Percentiles rank a stretch among this genome's conserved stretches.
These are phyloP conservation scores for Fusarium sulawesiense DNA, from an alignment of 2,329 filamentous ascomycete species.

Conservation along the genomic window DNA sequence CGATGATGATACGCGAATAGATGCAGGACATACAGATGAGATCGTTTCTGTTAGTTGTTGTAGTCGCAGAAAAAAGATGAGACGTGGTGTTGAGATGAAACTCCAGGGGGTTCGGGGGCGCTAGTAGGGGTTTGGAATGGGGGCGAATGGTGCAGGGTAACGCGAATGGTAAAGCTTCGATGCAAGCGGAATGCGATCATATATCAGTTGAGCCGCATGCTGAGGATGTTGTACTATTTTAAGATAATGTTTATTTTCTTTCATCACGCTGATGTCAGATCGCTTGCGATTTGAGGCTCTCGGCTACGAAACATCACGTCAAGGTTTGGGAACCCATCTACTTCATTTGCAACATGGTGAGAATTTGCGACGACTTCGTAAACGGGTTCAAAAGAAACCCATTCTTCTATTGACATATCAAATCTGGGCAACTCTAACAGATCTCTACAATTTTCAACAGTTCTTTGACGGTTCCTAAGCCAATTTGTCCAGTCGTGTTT, in stretches of 20 bases:
- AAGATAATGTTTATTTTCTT: not conserved
- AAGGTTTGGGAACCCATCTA: not conserved
- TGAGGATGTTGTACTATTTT: not conserved
- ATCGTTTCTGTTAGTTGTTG: not conserved
- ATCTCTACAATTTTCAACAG: not conserved
- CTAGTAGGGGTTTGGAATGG: conserved; percentile 38
- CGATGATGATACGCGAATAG: too few species aligned
- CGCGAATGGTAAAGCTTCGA: conserved; percentile 11
- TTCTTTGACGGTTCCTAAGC: too few species aligned
- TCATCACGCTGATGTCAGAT: not conserved
- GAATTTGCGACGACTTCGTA: rapidly evolving
- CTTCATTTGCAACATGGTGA: rapidly evolving
- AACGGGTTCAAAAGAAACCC: rapidly evolving
- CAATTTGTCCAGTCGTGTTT: too few species aligned
- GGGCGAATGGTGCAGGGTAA: conserved; percentile 17
- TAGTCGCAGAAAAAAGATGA: conserved; percentile 23
- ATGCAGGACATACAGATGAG: not conserved
- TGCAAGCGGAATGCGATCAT: not conserved
- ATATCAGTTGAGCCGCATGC: not conserved
- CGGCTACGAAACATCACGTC: not conserved
- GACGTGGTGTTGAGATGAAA: conserved; percentile 40
- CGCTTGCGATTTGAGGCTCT: not conserved
- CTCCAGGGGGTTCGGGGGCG: conserved; percentile 17
- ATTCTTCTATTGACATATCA: not conserved
- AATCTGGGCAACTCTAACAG: not conserved